Evolutionary conservation across 129 eudicot genomes (phyloP).

Genomic region (Flaveria sonorensis): DNA sequence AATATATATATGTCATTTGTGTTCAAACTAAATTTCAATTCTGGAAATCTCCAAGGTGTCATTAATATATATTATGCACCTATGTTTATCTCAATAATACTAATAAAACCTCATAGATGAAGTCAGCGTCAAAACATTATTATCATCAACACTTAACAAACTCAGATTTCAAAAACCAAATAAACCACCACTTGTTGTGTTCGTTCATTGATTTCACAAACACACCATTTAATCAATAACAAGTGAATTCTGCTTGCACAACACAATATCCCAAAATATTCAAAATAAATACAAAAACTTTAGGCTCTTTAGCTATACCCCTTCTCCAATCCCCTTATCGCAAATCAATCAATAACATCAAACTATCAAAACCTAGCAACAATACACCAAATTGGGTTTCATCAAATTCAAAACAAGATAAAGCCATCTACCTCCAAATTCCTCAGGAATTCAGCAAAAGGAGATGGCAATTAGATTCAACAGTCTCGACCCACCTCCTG

Average conservation of each 20-base stretch:
- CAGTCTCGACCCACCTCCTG: slow-evolving; percentile 6
- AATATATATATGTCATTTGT: not conserved
- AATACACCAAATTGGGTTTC: not conserved
- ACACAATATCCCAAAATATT: not conserved
- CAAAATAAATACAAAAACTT: too few relatives aligned
- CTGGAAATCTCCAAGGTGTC: not conserved
- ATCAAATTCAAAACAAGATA: not conserved
- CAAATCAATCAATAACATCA: not conserved
- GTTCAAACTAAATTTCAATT: not conserved
- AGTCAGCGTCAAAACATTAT: not conserved
- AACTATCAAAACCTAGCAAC: slow-evolving; percentile 22
- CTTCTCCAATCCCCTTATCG: slow-evolving; percentile 3
- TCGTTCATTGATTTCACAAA: not conserved
- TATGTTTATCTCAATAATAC: not conserved
- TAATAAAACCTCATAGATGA: not conserved
- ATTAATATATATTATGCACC: not conserved
- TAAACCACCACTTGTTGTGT: not conserved
- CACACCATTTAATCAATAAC: not conserved
- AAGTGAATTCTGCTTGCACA: slow-evolving; percentile 1
- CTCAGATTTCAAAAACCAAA: not conserved
- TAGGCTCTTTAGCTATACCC: not conserved
- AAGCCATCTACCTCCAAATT: slow-evolving; percentile 3
- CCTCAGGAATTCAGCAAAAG: slow-evolving; percentile 1
- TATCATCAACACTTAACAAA: not conserved
- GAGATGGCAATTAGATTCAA: not conserved